Evolutionary conservation across 176 grass and related monocot genomes (phyloP).

Genomic region (Aegilops bicornis): DNA sequence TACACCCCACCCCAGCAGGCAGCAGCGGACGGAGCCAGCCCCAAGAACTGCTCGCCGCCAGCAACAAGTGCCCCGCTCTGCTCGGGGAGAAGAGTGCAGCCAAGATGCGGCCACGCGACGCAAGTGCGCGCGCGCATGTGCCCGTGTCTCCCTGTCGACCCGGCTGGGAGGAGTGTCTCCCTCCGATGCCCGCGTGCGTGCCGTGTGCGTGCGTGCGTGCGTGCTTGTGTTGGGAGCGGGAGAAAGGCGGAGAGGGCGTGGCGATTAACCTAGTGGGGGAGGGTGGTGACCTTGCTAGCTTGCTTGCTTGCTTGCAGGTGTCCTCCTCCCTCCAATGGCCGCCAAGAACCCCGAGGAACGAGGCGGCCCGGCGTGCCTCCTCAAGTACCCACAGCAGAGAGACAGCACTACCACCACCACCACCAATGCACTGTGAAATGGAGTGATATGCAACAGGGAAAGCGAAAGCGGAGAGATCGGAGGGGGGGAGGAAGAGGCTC

Average conservation of each 20-base stretch:
- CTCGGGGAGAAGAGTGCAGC: constrained; percentile 32
- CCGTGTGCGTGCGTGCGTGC: background rate
- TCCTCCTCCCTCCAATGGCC: constrained; percentile 42
- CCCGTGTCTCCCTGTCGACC: constrained; percentile 1
- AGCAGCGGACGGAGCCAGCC: constrained; percentile 40
- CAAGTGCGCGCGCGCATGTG: constrained; percentile 45
- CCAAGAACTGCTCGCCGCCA: background rate
- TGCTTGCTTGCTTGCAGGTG: constrained; percentile 30
- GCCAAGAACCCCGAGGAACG: background rate
- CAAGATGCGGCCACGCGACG: constrained; percentile 33
- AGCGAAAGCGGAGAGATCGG: constrained; percentile 5
- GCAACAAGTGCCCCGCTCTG: background rate
- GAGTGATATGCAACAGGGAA: constrained; percentile 23
- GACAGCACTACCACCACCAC: background rate
- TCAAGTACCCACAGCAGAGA: constrained; percentile 33
- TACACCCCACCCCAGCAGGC: background rate
- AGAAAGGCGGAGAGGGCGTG: background rate
- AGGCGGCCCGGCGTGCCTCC: constrained; percentile 53
- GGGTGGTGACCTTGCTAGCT: constrained; percentile 2
- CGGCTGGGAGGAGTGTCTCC: background rate
- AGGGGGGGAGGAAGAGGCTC: constrained; percentile 29
- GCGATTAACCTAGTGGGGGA: too few species aligned
- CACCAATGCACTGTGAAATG: constrained; percentile 17
- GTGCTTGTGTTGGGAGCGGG: constrained; percentile 11
- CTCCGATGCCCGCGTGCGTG: background rate